These are phyloP conservation scores for Phycomyces nitens DNA, from an alignment of 192 early-diverging fungal species.

Conservation along the genomic window DNA sequence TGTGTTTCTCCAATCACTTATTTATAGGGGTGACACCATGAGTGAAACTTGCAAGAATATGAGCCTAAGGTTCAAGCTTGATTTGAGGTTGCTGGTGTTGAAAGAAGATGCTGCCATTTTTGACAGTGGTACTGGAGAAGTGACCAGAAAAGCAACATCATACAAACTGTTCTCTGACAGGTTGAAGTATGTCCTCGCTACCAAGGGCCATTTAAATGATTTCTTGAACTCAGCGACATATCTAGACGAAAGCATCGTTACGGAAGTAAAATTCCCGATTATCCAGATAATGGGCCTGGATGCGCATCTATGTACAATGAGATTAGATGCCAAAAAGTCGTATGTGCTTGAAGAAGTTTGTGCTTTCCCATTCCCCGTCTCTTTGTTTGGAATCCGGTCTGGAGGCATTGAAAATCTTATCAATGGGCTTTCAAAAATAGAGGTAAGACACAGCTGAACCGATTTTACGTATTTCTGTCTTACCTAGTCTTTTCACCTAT, in stretches of 20 bases:
- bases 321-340: neutral
- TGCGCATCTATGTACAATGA: conserved; percentile 1
- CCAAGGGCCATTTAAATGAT: too few relatives aligned
- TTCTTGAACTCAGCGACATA: too few relatives aligned
- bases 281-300: neutral
- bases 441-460: conserved; percentile 1
- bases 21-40: conserved; percentile 1
- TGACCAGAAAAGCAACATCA: conserved; percentile 1
- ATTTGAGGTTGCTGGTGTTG: neutral
- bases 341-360: neutral
- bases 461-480: neutral
- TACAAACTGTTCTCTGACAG: too few relatives aligned
- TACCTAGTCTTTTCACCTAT: neutral
- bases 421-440: neutral
- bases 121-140: neutral
- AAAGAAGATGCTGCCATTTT: conserved; percentile 2
- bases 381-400: neutral
- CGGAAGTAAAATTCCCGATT: neutral
- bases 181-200: too few relatives aligned
- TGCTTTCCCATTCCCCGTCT: neutral
- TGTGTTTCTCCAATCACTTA: neutral
- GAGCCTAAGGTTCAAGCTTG: neutral
- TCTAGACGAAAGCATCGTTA: neutral
- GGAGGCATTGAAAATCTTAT: neutral
- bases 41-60: neutral